Evolutionary conservation across 306 rosid genomes (phyloP).

Genomic region (Arachis hypogaea): DNA sequence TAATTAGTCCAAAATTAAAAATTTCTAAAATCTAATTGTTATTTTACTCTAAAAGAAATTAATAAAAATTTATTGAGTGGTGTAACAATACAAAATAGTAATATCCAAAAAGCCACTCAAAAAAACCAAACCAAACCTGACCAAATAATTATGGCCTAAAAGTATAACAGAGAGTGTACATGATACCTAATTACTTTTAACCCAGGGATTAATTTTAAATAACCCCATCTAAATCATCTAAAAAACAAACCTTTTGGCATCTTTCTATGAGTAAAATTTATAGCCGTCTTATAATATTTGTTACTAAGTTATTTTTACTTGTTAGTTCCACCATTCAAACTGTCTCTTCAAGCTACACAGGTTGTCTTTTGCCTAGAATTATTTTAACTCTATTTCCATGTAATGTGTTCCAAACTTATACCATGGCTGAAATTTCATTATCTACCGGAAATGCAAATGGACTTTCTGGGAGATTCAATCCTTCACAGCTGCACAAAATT

Average conservation of each 20-base stretch:
- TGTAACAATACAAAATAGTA: background rate
- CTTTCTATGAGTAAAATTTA: conserved; percentile 27
- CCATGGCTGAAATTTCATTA: conserved; percentile 37
- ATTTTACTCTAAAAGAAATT: too few relatives aligned
- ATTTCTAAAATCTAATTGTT: too few relatives aligned
- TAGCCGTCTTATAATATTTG: conserved; percentile 31
- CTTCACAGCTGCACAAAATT: conserved; percentile 50
- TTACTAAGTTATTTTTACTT: conserved; percentile 21
- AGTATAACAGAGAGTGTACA: background rate
- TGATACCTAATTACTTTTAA: conserved; percentile 14
- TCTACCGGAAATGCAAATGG: conserved; percentile 54
- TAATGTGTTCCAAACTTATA: conserved; percentile 23
- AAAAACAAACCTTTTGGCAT: conserved; percentile 20
- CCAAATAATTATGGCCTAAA: background rate
- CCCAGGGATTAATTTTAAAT: background rate
- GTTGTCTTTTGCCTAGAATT: conserved; percentile 16
- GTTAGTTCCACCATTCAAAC: conserved; percentile 36
- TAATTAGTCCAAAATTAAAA: too few relatives aligned
- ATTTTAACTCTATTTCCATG: conserved; percentile 24
- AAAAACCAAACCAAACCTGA: background rate
- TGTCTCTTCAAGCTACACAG: conserved; percentile 13
- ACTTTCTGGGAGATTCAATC: conserved; percentile 77
- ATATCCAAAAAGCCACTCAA: background rate
- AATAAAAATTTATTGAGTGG: too few relatives aligned
- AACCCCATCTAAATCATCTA: conserved; percentile 15